Base-by-base conservation (phyloP, 805 yeast genomes). In the Barnettozyma populi region DNA sequence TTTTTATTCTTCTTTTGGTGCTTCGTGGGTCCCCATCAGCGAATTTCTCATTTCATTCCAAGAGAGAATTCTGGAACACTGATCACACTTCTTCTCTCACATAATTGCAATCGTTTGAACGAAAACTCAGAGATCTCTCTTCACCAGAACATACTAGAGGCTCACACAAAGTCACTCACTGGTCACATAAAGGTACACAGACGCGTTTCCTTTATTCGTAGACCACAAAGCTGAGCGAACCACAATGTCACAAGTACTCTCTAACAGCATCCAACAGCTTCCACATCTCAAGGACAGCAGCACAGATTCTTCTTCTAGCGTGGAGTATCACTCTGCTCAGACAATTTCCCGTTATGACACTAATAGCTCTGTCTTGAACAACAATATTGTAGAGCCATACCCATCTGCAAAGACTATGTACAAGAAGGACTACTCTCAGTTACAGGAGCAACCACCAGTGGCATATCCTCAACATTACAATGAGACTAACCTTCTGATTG, bases 331-430 rank as follows among this genome's bases (percentile, higher is more conserved):
- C 27, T 38, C 49, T 7, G 45, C 49, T 3, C 48, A 45, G 13
- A 39, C 49, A 2, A 19, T 44, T 8, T 35, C 39, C 2, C 21
- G 44, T 14, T 41, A 42, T 11, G 49, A 45, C 11, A 19, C 51
- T 6, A 37, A 36, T 19, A 36, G 31, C 19, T 32, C 44, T n/a
- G 41, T 49, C 23, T 21, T 49, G n/a, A 37, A 41, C 11, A 46
- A 44, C 41, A 46, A 46, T 19, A 11, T 23, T 7, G 52, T 46
- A 6, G 52, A 49, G 13, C 44, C 49, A 10, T 38, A 32, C 24
- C 49, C 47, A n/a, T 14, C 36, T 10, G 38, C 45, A 5, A 24
- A 48, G 21, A 18, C 37, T 5, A 8, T 21, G 24, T 32, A 44
- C 25, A 31, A 16, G 21, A 21, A 16, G 36, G 42, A 31, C 23